Evolutionary conservation across 306 rosid genomes (phyloP).

Genomic region (Pyrus pyrifolia): DNA sequence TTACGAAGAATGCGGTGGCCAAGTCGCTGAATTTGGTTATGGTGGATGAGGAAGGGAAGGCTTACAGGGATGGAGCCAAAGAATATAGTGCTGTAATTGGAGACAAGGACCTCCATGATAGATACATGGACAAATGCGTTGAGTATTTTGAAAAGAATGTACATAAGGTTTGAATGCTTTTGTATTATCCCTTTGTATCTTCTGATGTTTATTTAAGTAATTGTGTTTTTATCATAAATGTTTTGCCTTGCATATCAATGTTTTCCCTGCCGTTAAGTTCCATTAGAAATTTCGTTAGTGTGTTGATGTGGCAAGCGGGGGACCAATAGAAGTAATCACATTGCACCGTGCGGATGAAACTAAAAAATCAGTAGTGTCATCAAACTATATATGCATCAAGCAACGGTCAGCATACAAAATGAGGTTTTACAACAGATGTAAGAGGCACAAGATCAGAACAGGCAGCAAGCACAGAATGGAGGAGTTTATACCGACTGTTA

Average conservation of each 20-base stretch:
- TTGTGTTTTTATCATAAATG: too few relatives aligned
- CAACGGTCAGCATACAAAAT: not conserved
- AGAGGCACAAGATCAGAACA: not conserved
- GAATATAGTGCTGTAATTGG: slow-evolving; percentile 15
- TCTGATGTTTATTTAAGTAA: not conserved
- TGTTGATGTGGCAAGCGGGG: too few relatives aligned
- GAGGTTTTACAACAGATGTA: not conserved
- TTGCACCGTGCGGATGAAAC: too few relatives aligned
- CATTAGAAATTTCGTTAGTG: too few relatives aligned
- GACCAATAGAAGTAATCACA: too few relatives aligned
- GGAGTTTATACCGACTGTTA: not conserved
- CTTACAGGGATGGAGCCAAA: slow-evolving; percentile 22
- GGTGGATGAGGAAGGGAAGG: slow-evolving; percentile 27
- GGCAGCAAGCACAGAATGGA: not conserved
- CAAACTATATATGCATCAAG: not conserved
- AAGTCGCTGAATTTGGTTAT: slow-evolving; percentile 22
- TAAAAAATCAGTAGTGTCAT: not conserved
- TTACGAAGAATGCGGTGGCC: slow-evolving; percentile 17
- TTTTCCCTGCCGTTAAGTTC: too few relatives aligned
- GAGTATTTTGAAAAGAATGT: not conserved
- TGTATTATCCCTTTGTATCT: not conserved
- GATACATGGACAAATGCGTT: slow-evolving; percentile 13
- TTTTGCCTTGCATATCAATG: too few relatives aligned
- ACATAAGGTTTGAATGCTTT: not conserved
- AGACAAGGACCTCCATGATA: slow-evolving; percentile 5